Percentiles rank a stretch among this genome's conserved stretches.
Evolutionary conservation across 1,284 basidiomycete genomes (phyloP).

Genomic region (Austroboletus sp.): DNA sequence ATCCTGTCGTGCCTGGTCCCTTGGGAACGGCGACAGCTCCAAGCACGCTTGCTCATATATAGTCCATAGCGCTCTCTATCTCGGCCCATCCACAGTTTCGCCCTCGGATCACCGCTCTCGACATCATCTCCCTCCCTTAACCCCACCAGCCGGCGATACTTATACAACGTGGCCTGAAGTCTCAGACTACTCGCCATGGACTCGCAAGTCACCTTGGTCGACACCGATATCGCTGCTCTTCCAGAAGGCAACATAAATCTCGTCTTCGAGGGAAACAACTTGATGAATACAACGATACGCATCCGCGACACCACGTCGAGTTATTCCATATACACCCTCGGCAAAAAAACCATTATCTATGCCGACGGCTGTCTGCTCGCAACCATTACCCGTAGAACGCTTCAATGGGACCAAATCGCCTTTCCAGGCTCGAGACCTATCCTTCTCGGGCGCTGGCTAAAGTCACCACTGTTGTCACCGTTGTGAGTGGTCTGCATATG

Average conservation of each 20-base stretch:
- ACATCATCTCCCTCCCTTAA: not conserved
- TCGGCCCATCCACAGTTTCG: not conserved
- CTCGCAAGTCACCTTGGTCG: slow-evolving; percentile 21
- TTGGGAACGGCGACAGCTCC: not conserved
- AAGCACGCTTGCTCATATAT: too few relatives aligned
- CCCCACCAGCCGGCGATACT: not conserved
- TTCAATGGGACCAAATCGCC: slow-evolving; percentile 14
- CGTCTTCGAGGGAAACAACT: slow-evolving; percentile 13
- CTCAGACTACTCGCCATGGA: slow-evolving; percentile 4
- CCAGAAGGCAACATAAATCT: slow-evolving; percentile 3
- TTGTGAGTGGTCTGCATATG: slow-evolving; percentile 13
- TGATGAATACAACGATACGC: slow-evolving; percentile 12
- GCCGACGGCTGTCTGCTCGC: slow-evolving; percentile 10
- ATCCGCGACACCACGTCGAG: slow-evolving; percentile 1
- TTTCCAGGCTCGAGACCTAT: slow-evolving; percentile 12
- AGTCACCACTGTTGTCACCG: slow-evolving; percentile 1
- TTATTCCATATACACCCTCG: slow-evolving; percentile 14
- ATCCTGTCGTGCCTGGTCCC: not conserved
- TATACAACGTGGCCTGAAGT: slow-evolving; percentile 1
- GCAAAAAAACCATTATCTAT: slow-evolving; percentile 8
- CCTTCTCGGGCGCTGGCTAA: slow-evolving; percentile 16
- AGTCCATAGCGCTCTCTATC: not conserved
- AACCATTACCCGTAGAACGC: slow-evolving; percentile 15
- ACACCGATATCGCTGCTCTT: not conserved
- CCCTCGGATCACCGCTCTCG: not conserved